Conservation (phyloP, 2,329 filamentous ascomycete genomes). For the Beauveria sp. region DNA sequence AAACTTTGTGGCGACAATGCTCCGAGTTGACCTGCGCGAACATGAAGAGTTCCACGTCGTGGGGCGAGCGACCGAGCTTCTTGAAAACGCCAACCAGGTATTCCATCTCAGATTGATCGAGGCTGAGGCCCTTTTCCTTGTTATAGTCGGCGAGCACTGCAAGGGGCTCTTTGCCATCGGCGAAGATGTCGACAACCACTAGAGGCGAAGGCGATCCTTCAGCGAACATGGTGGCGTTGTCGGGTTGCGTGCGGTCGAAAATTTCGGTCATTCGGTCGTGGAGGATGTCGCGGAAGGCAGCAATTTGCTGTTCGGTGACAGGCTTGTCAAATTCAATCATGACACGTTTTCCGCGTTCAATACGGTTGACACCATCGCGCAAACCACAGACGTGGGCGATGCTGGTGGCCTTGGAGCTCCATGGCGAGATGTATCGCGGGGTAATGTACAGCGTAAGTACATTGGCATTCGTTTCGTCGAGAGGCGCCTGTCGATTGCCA, state of each 20-base stretch:
- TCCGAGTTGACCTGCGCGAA: constrained; percentile 79
- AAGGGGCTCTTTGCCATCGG: constrained; percentile 55
- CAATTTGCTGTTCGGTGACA: constrained; percentile 36
- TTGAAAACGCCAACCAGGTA: constrained; percentile 68
- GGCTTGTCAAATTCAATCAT: constrained; percentile 53
- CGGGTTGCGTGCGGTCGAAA: constrained; percentile 59
- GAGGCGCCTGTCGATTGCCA: constrained; percentile 20
- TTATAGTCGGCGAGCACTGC: constrained; percentile 77
- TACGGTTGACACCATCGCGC: constrained; percentile 59
- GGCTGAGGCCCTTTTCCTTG: constrained; percentile 70
- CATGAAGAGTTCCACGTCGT: constrained; percentile 12
- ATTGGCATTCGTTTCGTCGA: constrained; percentile 34
- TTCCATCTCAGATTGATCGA: constrained; percentile 84
- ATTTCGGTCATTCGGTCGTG: constrained; percentile 96
- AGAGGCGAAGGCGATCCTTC: constrained; percentile 56
- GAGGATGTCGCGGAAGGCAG: constrained; percentile 61
- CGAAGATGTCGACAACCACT: constrained; percentile 68
- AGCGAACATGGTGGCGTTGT: constrained; percentile 70
- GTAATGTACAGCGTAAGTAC: constrained; percentile 61
- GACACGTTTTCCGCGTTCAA: constrained; percentile 80
- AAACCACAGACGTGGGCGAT: constrained; percentile 90
- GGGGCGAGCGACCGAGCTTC: constrained; percentile 27
- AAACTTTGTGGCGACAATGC: constrained; percentile 80
- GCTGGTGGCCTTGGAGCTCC: constrained; percentile 93
- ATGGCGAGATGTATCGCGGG: constrained; percentile 85